phyloP scores from a whole-genome alignment of 179 eudicot genomes.

The Heliamphora pulchella region DNA sequence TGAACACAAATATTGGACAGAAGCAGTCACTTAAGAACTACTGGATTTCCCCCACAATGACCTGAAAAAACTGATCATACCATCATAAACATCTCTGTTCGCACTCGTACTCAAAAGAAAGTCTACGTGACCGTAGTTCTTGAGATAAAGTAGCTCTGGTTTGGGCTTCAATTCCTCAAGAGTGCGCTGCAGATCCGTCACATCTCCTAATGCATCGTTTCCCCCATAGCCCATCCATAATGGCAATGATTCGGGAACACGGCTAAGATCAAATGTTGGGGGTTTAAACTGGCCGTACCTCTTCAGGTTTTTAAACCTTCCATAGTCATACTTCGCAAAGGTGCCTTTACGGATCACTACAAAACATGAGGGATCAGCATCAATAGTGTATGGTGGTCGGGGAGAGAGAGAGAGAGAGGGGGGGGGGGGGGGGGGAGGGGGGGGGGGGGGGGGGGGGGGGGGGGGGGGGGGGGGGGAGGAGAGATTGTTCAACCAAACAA shows the following conservation, averaged over 20 bases:
- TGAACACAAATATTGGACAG: background rate
- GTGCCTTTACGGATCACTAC: slow-evolving; percentile 91
- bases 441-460: no score
- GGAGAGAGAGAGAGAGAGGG: background rate
- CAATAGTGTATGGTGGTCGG: background rate
- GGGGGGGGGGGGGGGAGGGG: background rate
- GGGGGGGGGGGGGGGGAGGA: no score
- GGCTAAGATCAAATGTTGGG: slow-evolving; percentile 63
- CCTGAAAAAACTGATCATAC: slow-evolving; percentile 52
- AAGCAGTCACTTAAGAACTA: slow-evolving; percentile 22
- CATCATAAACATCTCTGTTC: slow-evolving; percentile 62
- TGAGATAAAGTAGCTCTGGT: slow-evolving; percentile 68
- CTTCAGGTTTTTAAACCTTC: slow-evolving; percentile 48
- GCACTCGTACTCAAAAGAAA: slow-evolving; percentile 56
- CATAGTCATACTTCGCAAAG: slow-evolving; percentile 82
- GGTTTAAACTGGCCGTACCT: slow-evolving; percentile 57
- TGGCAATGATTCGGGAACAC: slow-evolving; percentile 65
- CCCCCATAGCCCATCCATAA: slow-evolving; percentile 93
- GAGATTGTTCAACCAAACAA: background rate
- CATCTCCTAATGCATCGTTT: slow-evolving; percentile 75
- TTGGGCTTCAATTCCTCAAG: slow-evolving; percentile 52
- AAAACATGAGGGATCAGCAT: slow-evolving; percentile 10
- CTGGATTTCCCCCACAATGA: slow-evolving; percentile 37
- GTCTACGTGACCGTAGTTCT: slow-evolving; percentile 82
- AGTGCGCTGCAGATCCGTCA: slow-evolving; percentile 66